Evolutionary conservation across 306 rosid genomes (phyloP).

Genomic region (Cicer arietinum): DNA sequence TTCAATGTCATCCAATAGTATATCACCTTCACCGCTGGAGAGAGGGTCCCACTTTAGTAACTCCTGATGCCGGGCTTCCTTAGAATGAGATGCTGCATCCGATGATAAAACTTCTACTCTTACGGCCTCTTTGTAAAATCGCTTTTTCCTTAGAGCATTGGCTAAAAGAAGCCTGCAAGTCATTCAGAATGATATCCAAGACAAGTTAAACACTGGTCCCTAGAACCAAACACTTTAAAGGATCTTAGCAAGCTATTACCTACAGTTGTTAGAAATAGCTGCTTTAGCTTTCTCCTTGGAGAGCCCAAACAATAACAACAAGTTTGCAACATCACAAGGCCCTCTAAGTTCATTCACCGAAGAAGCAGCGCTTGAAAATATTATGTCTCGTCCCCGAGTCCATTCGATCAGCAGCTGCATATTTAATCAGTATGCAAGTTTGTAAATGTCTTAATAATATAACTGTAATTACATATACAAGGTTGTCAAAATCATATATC

Average conservation of each 20-base stretch:
- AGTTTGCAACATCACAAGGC: conserved; percentile 86
- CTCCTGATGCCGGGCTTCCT: conserved; percentile 60
- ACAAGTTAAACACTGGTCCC: conserved; percentile 16
- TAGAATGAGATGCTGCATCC: conserved; percentile 49
- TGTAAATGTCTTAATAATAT: background rate
- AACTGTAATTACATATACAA: conserved; percentile 5
- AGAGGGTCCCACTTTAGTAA: conserved; percentile 78
- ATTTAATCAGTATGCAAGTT: conserved; percentile 35
- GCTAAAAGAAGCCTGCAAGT: conserved; percentile 70
- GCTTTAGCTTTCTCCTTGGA: conserved; percentile 80
- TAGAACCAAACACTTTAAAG: conserved; percentile 24
- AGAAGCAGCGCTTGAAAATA: conserved; percentile 78
- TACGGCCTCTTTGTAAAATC: conserved; percentile 73
- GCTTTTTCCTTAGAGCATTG: conserved; percentile 76
- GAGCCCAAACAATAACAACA: conserved; percentile 76
- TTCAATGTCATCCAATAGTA: conserved; percentile 69
- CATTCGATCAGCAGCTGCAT: conserved; percentile 83
- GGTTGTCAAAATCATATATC: conserved; percentile 7
- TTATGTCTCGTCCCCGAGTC: conserved; percentile 77
- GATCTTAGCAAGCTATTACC: conserved; percentile 55
- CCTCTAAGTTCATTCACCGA: conserved; percentile 84
- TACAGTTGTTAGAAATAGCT: conserved; percentile 83
- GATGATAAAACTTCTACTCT: conserved; percentile 69
- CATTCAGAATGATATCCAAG: conserved; percentile 27
- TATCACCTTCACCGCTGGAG: conserved; percentile 88